These are phyloP conservation scores for Termitomyces sp. DNA, from an alignment of 768 basidiomycete species.

Conservation along the genomic window DNA sequence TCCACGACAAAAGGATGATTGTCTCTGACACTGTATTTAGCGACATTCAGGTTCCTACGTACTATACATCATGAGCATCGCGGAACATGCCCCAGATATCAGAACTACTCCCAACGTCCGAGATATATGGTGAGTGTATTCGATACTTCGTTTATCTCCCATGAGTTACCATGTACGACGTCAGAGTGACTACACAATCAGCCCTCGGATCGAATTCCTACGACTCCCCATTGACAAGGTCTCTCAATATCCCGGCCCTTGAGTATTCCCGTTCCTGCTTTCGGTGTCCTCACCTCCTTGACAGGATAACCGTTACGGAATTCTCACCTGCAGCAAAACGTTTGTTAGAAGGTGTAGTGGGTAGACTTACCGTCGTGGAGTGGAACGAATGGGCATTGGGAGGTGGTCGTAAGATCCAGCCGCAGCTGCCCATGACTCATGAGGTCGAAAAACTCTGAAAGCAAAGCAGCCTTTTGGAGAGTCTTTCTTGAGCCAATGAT, in stretches of 20 bases:
- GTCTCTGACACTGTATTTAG: too few species aligned
- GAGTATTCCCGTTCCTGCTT: conserved; percentile 39
- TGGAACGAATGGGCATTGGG: conserved; percentile 53
- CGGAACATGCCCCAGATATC: too few species aligned
- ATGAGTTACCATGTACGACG: too few species aligned
- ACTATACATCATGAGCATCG: too few species aligned
- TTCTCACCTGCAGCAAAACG: conserved; percentile 23
- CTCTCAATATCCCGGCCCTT: conserved; percentile 58
- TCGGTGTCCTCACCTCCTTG: conserved; percentile 31
- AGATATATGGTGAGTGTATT: too few species aligned
- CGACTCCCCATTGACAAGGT: conserved; percentile 29
- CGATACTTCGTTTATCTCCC: too few species aligned
- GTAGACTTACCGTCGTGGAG: conserved; percentile 17
- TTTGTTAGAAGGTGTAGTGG: conserved; percentile 16
- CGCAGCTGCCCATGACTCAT: conserved; percentile 76
- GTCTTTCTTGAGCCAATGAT: conserved; percentile 87
- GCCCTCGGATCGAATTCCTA: not conserved
- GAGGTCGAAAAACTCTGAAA: conserved; percentile 73
- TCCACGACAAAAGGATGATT: too few species aligned
- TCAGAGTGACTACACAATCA: too few species aligned
- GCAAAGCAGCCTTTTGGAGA: conserved; percentile 53
- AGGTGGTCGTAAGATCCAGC: conserved; percentile 69
- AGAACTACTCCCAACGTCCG: too few species aligned
- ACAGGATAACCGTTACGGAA: conserved; percentile 19
- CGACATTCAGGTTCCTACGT: too few species aligned